Base-by-base conservation (phyloP, 2,329 filamentous ascomycete species). In the Alternaria consortialis region DNA sequence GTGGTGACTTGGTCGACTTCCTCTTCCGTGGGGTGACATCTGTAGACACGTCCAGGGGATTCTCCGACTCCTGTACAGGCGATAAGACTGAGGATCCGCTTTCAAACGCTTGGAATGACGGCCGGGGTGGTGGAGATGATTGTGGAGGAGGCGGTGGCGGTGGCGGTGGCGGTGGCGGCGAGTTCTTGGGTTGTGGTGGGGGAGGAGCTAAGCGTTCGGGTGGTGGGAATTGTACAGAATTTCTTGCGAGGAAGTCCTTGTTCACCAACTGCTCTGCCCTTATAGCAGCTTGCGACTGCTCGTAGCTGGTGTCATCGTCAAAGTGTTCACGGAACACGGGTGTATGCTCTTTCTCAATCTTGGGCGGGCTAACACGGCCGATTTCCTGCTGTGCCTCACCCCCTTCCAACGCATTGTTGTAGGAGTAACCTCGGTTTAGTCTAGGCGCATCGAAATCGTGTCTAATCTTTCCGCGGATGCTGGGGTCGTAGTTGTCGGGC, bases 361-460 rank as follows among this genome's bases (percentile, higher is more conserved):
- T 79, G 0, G 70, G 71, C 6, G 77, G 77, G 47, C 75, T 79
- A 32, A 64, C 64, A 25, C 73, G 70, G 23, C 66, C 75, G 20
- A 68, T 17, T 6, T 73, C 69, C 9, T 57, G 62, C 7, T 66
- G 67, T 2, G 40, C 39, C 31, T 69, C 69, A 11, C 66, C 65
- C 27, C 59, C 63, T 8, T 68, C 67, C 42, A 72, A 72, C 15
- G 72, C 69, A 43, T 75, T 74, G 53, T 68, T 77, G 64, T 79
- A 72, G 7, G 77, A 79, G 25, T 74, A 74, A 43, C 76, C 80
- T 51, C 81, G 76, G 55, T 83, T 82, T 42, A 82, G 78, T 53
- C 86, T 80, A 6, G 87, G 88, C 4, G 84, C 86, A 50, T 86
- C 88, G 73, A 90, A 90, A 68, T 90, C 88, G 76, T 90, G 87